These are phyloP conservation scores for Penicillium sp. DNA, from an alignment of 2,329 filamentous ascomycete genomes.

Conservation along the genomic window DNA sequence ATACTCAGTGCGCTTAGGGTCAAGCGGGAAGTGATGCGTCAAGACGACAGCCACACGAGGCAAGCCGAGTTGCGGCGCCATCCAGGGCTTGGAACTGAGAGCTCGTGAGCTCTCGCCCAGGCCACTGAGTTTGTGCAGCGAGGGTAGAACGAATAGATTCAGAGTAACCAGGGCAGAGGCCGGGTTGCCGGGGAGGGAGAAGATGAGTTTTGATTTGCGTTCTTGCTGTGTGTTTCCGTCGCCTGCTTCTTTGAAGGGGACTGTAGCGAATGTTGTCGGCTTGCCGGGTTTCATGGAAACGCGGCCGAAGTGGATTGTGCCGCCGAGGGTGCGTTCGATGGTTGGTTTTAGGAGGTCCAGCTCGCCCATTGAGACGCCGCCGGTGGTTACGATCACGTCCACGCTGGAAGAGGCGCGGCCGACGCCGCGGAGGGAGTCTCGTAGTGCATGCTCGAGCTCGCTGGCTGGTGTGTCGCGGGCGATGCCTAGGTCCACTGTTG, in stretches of 20 bases:
- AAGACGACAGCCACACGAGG: constrained; percentile 73
- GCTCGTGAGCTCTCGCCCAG: constrained; percentile 45
- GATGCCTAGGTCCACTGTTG: constrained; percentile 84
- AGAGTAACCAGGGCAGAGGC: constrained; percentile 92
- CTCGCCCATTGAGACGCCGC: constrained; percentile 97
- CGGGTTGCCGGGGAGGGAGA: constrained; percentile 91
- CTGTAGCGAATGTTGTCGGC: constrained; percentile 93
- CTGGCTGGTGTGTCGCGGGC: constrained; percentile 62
- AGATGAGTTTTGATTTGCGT: constrained; percentile 71
- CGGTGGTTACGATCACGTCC: constrained; percentile 87
- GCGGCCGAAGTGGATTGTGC: constrained; percentile 93
- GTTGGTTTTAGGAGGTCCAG: constrained; percentile 95
- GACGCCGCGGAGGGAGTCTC: constrained; percentile 67
- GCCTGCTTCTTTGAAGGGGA: constrained; percentile 63
- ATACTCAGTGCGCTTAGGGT: constrained; percentile 81
- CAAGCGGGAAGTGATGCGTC: constrained; percentile 73
- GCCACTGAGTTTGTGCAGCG: constrained; percentile 77
- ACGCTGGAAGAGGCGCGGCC: constrained; percentile 52
- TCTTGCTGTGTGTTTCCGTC: constrained; percentile 51
- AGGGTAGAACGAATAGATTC: constrained; percentile 89
- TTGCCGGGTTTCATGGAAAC: constrained; percentile 99
- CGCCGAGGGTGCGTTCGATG: constrained; percentile 85
- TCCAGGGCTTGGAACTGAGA: constrained; percentile 35
- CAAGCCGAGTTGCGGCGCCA: constrained; percentile 66
- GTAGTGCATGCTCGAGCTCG: constrained; percentile 75